Conservation (phyloP, 345 rosid species). For the Populus alba region DNA sequence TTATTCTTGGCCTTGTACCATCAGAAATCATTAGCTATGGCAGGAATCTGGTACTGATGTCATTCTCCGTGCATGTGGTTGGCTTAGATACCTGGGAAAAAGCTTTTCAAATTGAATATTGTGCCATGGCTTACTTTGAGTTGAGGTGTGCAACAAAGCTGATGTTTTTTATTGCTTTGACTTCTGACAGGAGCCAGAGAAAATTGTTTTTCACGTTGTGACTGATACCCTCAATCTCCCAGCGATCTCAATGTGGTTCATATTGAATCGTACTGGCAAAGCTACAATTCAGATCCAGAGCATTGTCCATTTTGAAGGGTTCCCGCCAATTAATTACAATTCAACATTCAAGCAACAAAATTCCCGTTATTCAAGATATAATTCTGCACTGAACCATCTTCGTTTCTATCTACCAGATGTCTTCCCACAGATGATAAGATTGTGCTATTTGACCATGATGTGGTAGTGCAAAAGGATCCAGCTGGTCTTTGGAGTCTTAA, state of each 20-base stretch:
- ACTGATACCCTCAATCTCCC: neutral
- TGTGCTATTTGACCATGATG: conserved; percentile 32
- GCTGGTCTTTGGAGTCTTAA: conserved; percentile 24
- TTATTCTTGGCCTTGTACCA: neutral
- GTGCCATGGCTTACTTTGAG: neutral
- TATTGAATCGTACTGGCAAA: too few species aligned
- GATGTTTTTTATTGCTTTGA: conserved; percentile 12
- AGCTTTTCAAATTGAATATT: conserved; percentile 1
- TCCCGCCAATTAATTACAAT: too few species aligned
- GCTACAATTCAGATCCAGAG: too few species aligned
- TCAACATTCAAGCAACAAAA: too few species aligned
- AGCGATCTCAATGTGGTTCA: too few species aligned
- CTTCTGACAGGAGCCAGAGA: conserved; percentile 25
- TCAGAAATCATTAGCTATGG: neutral
- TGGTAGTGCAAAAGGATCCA: conserved; percentile 25
- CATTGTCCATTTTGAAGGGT: too few species aligned
- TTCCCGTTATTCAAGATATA: neutral
- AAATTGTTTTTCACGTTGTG: conserved; percentile 28
- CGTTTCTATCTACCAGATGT: conserved; percentile 34
- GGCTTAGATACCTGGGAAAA: neutral
- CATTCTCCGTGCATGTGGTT: neutral
- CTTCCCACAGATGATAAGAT: conserved; percentile 27
- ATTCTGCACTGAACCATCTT: conserved; percentile 26
- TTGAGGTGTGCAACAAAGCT: neutral
- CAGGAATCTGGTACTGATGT: neutral